phyloP scores from a whole-genome alignment of 2,329 filamentous ascomycete species.

The Purpureocillium takamizusanense region DNA sequence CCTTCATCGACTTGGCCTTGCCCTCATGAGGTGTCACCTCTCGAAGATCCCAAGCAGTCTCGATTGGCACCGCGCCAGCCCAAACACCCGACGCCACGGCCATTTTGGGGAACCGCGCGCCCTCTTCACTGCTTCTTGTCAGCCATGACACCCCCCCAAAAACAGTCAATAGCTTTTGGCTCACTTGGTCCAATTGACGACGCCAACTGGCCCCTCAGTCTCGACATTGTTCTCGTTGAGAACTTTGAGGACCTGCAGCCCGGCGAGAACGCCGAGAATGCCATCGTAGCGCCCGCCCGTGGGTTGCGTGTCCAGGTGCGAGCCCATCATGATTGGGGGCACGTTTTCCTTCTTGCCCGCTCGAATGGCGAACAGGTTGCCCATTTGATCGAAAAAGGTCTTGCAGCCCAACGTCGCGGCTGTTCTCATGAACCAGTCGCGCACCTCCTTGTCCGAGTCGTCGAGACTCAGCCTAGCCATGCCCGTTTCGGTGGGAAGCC shows the following conservation, averaged over 20 bases:
- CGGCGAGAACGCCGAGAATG: conserved; percentile 65
- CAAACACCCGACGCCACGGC: too few species aligned
- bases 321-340: conserved; percentile 56
- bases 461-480: conserved; percentile 69
- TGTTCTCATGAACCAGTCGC: conserved; percentile 66
- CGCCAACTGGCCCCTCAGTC: conserved; percentile 20
- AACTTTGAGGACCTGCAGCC: conserved; percentile 61
- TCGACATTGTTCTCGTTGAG: conserved; percentile 59
- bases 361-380: conserved; percentile 69
- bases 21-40: too few species aligned
- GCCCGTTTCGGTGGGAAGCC: conserved; percentile 47
- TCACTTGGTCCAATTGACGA: too few species aligned
- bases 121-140: too few species aligned
- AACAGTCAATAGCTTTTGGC: too few species aligned
- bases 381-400: conserved; percentile 64
- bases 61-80: too few species aligned
- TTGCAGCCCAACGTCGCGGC: conserved; percentile 55
- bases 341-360: conserved; percentile 34
- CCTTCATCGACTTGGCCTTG: too few species aligned
- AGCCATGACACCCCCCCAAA: too few species aligned
- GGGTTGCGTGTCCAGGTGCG: conserved; percentile 59
- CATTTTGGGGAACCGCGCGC: too few species aligned
- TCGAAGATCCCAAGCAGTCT: too few species aligned
- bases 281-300: conserved; percentile 65
- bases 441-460: conserved; percentile 60